phyloP scores from a whole-genome alignment of 2,329 filamentous ascomycete genomes.

The Aspergillus vadensis region DNA sequence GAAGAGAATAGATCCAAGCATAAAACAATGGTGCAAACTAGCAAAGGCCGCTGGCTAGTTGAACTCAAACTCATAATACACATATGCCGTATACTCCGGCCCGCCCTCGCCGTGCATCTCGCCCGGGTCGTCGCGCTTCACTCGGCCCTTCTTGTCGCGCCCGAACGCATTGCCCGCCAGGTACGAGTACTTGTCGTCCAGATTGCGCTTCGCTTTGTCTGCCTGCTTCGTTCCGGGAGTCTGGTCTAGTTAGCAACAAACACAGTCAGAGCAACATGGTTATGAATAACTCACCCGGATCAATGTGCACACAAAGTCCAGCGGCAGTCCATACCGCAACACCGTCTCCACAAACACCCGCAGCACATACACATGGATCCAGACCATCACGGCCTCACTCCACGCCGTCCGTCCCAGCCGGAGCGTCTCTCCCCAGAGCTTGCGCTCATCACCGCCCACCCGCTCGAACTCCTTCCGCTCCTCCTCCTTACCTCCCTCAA shows the following conservation, averaged over 20 bases:
- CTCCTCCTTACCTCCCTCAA: slow-evolving; percentile 84
- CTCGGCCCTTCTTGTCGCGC: slow-evolving; percentile 87
- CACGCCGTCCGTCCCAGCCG: slow-evolving; percentile 87
- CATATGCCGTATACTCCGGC: slow-evolving; percentile 92
- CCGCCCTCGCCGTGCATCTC: slow-evolving; percentile 77
- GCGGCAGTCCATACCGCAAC: slow-evolving; percentile 87
- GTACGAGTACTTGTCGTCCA: slow-evolving; percentile 86
- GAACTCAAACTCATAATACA: slow-evolving; percentile 94
- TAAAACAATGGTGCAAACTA: not conserved
- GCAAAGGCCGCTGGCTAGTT: slow-evolving; percentile 33
- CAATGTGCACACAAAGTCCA: slow-evolving; percentile 84
- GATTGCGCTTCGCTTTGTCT: slow-evolving; percentile 74
- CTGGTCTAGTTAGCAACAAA: slow-evolving; percentile 49
- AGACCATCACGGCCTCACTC: slow-evolving; percentile 94
- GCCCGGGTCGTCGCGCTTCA: slow-evolving; percentile 86
- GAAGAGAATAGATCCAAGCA: not conserved
- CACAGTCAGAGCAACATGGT: not conserved
- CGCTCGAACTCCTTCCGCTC: slow-evolving; percentile 85
- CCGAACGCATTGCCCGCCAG: slow-evolving; percentile 93
- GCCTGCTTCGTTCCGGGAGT: slow-evolving; percentile 73
- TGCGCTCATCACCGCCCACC: slow-evolving; percentile 80
- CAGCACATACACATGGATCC: slow-evolving; percentile 87
- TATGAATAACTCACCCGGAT: slow-evolving; percentile 67
- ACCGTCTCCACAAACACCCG: slow-evolving; percentile 97
- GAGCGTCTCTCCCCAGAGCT: slow-evolving; percentile 89